Percentiles rank a stretch among this genome's conserved stretches.
phyloP scores from a whole-genome alignment of 768 basidiomycete species.

The Pleurotus citrinopileatus region DNA sequence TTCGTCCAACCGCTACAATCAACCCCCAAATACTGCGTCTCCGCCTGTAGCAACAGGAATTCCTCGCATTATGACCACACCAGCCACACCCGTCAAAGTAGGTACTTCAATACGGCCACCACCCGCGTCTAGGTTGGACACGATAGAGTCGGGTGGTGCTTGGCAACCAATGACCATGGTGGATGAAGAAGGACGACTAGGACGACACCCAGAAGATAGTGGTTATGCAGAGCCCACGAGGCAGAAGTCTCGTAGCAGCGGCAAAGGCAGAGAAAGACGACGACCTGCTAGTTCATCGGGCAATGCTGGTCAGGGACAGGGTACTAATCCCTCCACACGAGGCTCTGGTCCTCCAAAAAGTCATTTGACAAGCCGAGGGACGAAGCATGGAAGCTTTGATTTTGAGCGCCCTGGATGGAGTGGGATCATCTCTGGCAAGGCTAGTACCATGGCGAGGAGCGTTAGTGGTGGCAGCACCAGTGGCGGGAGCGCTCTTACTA shows the following conservation, averaged over 20 bases:
- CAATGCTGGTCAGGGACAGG: background rate
- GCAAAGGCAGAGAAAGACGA: background rate
- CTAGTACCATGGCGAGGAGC: conserved; percentile 30
- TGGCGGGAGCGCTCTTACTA: conserved; percentile 18
- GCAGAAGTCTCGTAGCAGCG: background rate
- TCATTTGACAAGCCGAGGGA: conserved; percentile 30
- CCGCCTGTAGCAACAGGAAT: background rate
- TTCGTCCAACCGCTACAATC: conserved; percentile 16
- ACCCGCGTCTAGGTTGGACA: conserved; percentile 22
- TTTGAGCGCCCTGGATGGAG: conserved; percentile 66
- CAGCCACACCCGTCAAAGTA: conserved; percentile 28
- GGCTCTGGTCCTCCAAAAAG: background rate
- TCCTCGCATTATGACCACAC: conserved; percentile 30
- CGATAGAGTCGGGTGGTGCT: conserved; percentile 33
- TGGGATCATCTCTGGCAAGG: conserved; percentile 42
- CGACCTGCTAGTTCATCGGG: conserved; percentile 3
- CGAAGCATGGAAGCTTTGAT: conserved; percentile 73
- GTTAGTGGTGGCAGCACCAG: conserved; percentile 29
- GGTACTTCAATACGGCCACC: conserved; percentile 11
- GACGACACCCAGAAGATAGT: background rate
- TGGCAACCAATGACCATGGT: conserved; percentile 35
- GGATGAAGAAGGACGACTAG: conserved; percentile 29
- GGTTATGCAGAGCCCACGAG: background rate
- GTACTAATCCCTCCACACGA: background rate
- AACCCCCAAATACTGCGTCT: background rate